These are phyloP conservation scores for Pisolithus sp. DNA, from an alignment of 768 basidiomycete genomes.

Conservation along the genomic window DNA sequence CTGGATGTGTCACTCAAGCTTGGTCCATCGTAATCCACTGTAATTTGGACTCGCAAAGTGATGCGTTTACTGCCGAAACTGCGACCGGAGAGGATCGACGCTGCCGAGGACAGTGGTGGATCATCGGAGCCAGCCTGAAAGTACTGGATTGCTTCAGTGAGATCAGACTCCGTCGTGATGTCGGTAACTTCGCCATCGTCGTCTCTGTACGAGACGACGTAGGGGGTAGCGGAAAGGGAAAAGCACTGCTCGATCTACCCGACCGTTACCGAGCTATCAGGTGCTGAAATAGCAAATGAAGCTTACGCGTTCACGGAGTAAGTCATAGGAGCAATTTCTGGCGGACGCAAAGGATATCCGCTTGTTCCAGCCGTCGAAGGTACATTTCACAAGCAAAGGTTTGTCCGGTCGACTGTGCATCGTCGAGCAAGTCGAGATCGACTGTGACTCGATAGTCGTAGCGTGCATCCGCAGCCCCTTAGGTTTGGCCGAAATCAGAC, in stretches of 20 bases:
- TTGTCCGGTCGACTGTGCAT: constrained; percentile 57
- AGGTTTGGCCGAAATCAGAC: too few relatives aligned
- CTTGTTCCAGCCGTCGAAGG: constrained; percentile 67
- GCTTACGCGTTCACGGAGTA: constrained; percentile 66
- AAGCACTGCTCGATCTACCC: constrained; percentile 81
- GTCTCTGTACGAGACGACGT: constrained; percentile 76
- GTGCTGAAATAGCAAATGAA: background rate
- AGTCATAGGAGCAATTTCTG: constrained; percentile 69
- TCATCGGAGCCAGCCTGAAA: constrained; percentile 76
- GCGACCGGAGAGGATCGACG: constrained; percentile 62
- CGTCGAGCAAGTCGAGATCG: constrained; percentile 1
- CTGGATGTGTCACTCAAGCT: constrained; percentile 87
- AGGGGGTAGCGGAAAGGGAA: constrained; percentile 61
- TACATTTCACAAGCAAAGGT: constrained; percentile 78
- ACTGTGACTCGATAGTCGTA: background rate
- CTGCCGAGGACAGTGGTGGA: constrained; percentile 59
- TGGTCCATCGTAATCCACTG: constrained; percentile 86
- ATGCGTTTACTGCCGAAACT: constrained; percentile 67
- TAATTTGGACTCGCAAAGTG: constrained; percentile 68
- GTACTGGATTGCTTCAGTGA: constrained; percentile 84
- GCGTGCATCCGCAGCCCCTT: background rate
- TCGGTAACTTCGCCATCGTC: constrained; percentile 77
- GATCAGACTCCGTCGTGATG: constrained; percentile 64
- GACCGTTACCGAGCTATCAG: background rate
- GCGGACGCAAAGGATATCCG: constrained; percentile 77